Conservation (phyloP, 208 protist species). For the Histomonas meleagridis region DNA sequence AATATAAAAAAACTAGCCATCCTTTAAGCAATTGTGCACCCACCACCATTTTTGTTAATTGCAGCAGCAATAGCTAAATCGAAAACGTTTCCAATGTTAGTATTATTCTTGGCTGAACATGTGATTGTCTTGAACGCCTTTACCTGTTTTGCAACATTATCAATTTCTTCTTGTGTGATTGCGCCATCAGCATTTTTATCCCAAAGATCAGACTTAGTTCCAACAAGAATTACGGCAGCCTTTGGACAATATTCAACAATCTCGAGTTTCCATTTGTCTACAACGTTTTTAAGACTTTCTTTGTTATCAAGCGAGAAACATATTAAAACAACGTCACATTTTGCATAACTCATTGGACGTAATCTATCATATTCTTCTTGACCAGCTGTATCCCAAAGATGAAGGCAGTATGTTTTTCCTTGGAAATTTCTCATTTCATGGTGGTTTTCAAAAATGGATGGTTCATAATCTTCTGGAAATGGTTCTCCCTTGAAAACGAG, state of each 20-base stretch:
- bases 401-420: slow-evolving; percentile 7
- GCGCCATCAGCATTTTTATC: neutral
- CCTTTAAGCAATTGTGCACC: slow-evolving; percentile 22
- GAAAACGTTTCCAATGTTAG: neutral
- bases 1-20: no score
- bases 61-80: slow-evolving; percentile 12
- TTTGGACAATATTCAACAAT: neutral
- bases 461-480: slow-evolving; percentile 45
- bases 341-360: slow-evolving; percentile 42
- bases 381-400: slow-evolving; percentile 48
- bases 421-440: slow-evolving; percentile 7
- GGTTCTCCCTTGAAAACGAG: slow-evolving; percentile 34
- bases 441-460: slow-evolving; percentile 47
- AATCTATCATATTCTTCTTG: slow-evolving; percentile 49
- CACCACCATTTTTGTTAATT: neutral
- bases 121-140: slow-evolving; percentile 25
- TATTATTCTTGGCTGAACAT: neutral
- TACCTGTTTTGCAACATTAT: neutral
- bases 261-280: neutral
- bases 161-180: neutral
- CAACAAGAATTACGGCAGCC: slow-evolving; percentile 11
- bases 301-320: slow-evolving; percentile 41
- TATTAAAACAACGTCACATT: slow-evolving; percentile 41
- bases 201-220: slow-evolving; percentile 35
- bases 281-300: slow-evolving; percentile 12